Percentiles rank a stretch among this genome's conserved stretches.
phyloP scores from a whole-genome alignment of 2,329 filamentous ascomycete species.

The Trichoderma sp. region DNA sequence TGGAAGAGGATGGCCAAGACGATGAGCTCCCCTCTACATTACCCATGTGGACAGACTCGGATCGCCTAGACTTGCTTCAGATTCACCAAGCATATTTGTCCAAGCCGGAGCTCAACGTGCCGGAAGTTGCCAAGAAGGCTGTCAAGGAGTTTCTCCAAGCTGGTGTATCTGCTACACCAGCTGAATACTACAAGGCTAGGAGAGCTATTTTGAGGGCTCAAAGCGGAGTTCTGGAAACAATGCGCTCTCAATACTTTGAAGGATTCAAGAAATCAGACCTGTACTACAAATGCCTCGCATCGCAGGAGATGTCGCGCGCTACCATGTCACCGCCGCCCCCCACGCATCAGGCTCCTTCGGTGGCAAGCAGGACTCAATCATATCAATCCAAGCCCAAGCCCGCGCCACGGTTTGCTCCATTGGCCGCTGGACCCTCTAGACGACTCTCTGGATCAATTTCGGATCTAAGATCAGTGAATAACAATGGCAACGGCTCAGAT shows the following conservation, averaged over 20 bases:
- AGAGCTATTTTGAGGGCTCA: slow-evolving; percentile 80
- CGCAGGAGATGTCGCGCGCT: slow-evolving; percentile 65
- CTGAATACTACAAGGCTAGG: slow-evolving; percentile 80
- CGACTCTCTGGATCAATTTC: slow-evolving; percentile 48
- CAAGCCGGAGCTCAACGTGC: slow-evolving; percentile 76
- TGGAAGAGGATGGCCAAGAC: slow-evolving; percentile 70
- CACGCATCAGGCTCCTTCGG: slow-evolving; percentile 26
- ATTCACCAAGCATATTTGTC: slow-evolving; percentile 88
- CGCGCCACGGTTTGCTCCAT: slow-evolving; percentile 39
- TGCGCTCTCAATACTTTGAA: slow-evolving; percentile 77
- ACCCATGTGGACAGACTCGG: slow-evolving; percentile 75
- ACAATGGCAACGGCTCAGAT: slow-evolving; percentile 42
- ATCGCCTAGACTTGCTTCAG: slow-evolving; percentile 82
- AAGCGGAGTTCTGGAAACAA: slow-evolving; percentile 76
- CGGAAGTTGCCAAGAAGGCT: slow-evolving; percentile 63
- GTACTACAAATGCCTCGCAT: slow-evolving; percentile 93
- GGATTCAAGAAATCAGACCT: slow-evolving; percentile 90
- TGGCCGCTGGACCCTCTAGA: slow-evolving; percentile 36
- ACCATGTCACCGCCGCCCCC: slow-evolving; percentile 26
- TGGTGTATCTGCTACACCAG: slow-evolving; percentile 70
- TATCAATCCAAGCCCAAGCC: slow-evolving; percentile 46
- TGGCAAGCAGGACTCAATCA: slow-evolving; percentile 32
- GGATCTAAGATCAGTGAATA: slow-evolving; percentile 43
- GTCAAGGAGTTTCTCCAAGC: slow-evolving; percentile 78
- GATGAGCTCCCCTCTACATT: slow-evolving; percentile 60